Evolutionary conservation across 192 early-diverging fungal genomes (phyloP).

Genomic region (Backusella sp.): DNA sequence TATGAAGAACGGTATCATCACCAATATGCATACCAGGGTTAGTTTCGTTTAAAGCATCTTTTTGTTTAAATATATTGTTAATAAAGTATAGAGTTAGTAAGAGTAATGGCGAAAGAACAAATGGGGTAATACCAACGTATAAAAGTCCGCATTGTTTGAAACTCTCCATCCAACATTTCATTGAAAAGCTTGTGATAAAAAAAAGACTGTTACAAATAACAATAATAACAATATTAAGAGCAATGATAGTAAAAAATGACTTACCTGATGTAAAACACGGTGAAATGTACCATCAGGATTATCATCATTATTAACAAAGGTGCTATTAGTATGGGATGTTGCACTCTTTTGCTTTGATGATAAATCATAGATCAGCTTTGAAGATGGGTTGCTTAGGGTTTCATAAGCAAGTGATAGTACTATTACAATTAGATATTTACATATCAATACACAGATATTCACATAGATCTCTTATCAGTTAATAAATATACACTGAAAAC

Average conservation of each 20-base stretch:
- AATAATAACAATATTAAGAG: not conserved
- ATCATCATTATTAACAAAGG: slow-evolving; percentile 15
- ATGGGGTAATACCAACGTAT: slow-evolving; percentile 42
- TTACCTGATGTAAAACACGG: slow-evolving; percentile 50
- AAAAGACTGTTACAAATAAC: not conserved
- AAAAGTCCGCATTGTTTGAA: slow-evolving; percentile 54
- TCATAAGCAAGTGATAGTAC: slow-evolving; percentile 51
- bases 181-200: slow-evolving; percentile 37
- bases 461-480: slow-evolving; percentile 2
- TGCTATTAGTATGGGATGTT: not conserved
- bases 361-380: slow-evolving; percentile 49
- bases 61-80: slow-evolving; percentile 24
- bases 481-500: slow-evolving; percentile 48
- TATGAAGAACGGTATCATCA: slow-evolving; percentile 40
- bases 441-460: not conserved
- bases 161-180: slow-evolving; percentile 60
- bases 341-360: slow-evolving; percentile 22
- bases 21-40: slow-evolving; percentile 37
- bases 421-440: slow-evolving; percentile 7
- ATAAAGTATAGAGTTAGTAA: not conserved
- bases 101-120: not conserved
- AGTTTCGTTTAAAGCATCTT: slow-evolving; percentile 39
- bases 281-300: slow-evolving; percentile 45
- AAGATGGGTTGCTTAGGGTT: slow-evolving; percentile 49
- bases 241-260: not conserved